Evolutionary conservation across 805 yeast species (phyloP).

Genomic region (Candida hungchunana): DNA sequence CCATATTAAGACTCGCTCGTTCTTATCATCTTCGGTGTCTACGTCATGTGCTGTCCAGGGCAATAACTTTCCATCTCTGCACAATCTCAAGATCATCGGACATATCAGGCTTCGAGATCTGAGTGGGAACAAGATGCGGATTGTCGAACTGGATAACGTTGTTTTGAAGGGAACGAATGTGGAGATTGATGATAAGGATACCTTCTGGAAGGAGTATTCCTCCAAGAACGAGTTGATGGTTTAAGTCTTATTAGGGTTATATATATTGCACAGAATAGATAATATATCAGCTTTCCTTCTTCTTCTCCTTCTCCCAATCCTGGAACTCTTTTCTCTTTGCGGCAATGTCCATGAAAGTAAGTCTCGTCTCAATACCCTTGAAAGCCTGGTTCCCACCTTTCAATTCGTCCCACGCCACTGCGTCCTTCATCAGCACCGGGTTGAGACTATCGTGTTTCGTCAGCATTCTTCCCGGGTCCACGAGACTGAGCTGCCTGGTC

Average conservation of each 20-base stretch:
- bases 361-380: slow-evolving; percentile 44
- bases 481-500: slow-evolving; percentile 21
- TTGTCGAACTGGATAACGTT: slow-evolving; percentile 4
- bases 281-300: too few species aligned
- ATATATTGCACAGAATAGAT: too few species aligned
- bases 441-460: slow-evolving; percentile 33
- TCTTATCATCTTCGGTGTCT: slow-evolving; percentile 11
- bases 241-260: too few species aligned
- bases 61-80: slow-evolving; percentile 5
- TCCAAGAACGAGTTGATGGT: slow-evolving; percentile 4
- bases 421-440: slow-evolving; percentile 45
- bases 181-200: slow-evolving; percentile 7
- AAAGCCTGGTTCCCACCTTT: slow-evolving; percentile 42
- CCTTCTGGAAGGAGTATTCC: slow-evolving; percentile 4
- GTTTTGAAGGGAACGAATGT: slow-evolving; percentile 11
- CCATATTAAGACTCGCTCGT: slow-evolving; percentile 6
- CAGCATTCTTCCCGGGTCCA: slow-evolving; percentile 28
- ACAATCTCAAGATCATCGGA: slow-evolving; percentile 11
- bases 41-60: slow-evolving; percentile 11
- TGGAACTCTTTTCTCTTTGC: slow-evolving; percentile 41
- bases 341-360: slow-evolving; percentile 47
- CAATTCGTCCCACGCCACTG: slow-evolving; percentile 43
- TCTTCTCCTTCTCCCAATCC: slow-evolving; percentile 12
- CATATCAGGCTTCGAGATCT: slow-evolving; percentile 11
- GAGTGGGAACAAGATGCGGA: slow-evolving; percentile 8